phyloP scores from a whole-genome alignment of 2,329 filamentous ascomycete species.

The Arthrobotrys pseudoclavata region DNA sequence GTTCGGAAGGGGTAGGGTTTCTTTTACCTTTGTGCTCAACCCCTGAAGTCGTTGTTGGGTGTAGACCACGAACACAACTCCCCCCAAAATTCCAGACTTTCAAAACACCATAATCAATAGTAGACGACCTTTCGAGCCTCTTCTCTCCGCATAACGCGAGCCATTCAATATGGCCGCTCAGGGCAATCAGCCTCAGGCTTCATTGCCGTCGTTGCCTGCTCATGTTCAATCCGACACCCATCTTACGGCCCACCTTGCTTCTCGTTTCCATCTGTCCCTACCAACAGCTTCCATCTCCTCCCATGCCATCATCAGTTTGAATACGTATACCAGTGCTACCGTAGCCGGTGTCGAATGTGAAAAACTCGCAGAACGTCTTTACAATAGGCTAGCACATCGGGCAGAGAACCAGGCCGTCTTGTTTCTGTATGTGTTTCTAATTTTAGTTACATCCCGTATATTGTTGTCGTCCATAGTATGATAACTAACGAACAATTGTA shows the following conservation, averaged over 20 bases:
- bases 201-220: slow-evolving; percentile 86
- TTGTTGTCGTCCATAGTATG: neutral
- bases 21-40: slow-evolving; percentile 10
- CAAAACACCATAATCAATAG: slow-evolving; percentile 14
- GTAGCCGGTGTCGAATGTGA: slow-evolving; percentile 83
- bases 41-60: slow-evolving; percentile 48
- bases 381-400: slow-evolving; percentile 84
- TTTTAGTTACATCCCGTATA: slow-evolving; percentile 2
- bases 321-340: slow-evolving; percentile 91
- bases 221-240: slow-evolving; percentile 84
- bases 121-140: slow-evolving; percentile 11
- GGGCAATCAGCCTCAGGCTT: slow-evolving; percentile 81
- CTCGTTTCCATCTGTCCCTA: slow-evolving; percentile 89
- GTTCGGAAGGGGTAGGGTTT: slow-evolving; percentile 35
- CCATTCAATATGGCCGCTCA: slow-evolving; percentile 66
- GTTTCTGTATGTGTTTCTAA: slow-evolving; percentile 76
- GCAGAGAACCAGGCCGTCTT: slow-evolving; percentile 94
- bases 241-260: slow-evolving; percentile 84
- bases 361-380: slow-evolving; percentile 88
- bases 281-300: slow-evolving; percentile 91
- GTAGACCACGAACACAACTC: slow-evolving; percentile 9
- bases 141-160: slow-evolving; percentile 19
- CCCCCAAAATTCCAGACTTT: slow-evolving; percentile 7
- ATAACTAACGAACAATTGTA: slow-evolving; percentile 30
- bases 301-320: slow-evolving; percentile 89